These are phyloP conservation scores for Pythium dissimile DNA, from an alignment of 352 stramenopile species.

Conservation along the genomic window DNA sequence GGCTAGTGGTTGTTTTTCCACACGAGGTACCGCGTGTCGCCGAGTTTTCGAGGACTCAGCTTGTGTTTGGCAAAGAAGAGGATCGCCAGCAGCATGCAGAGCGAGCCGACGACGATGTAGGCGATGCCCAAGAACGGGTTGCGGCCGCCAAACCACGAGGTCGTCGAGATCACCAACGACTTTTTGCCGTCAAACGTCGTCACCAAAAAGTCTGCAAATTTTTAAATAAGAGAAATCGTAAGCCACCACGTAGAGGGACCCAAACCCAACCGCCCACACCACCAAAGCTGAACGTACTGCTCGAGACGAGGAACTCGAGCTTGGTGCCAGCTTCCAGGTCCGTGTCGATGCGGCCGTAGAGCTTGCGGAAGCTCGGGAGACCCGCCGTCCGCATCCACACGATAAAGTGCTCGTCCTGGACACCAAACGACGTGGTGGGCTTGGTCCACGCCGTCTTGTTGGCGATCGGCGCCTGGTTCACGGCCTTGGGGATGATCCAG, in stretches of 20 bases:
- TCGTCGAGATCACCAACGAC: slow-evolving; percentile 95
- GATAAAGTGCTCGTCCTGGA: slow-evolving; percentile 99
- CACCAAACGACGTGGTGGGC: slow-evolving; percentile 64
- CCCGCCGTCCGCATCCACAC: slow-evolving; percentile 99
- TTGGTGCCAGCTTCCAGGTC: slow-evolving; percentile 87
- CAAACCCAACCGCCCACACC: slow-evolving; percentile 8
- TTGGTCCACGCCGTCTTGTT: slow-evolving; percentile 85
- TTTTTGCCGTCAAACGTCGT: slow-evolving; percentile 95
- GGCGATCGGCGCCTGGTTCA: slow-evolving; percentile 42
- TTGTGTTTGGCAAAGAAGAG: slow-evolving; percentile 97
- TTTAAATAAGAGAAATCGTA: neutral
- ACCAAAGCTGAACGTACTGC: slow-evolving; percentile 58
- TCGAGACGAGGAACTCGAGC: slow-evolving; percentile 92
- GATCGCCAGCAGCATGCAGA: slow-evolving; percentile 92
- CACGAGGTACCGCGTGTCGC: slow-evolving; percentile 93
- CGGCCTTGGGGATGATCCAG: slow-evolving; percentile 74
- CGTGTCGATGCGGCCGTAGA: slow-evolving; percentile 98
- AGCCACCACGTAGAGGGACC: neutral
- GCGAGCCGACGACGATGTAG: slow-evolving; percentile 94
- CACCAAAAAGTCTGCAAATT: slow-evolving; percentile 92
- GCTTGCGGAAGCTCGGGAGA: slow-evolving; percentile 98
- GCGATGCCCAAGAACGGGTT: slow-evolving; percentile 95
- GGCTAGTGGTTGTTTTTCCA: slow-evolving; percentile 94
- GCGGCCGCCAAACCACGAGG: slow-evolving; percentile 94
- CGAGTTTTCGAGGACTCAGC: slow-evolving; percentile 93